phyloP scores from a whole-genome alignment of 2,329 filamentous ascomycete genomes.

The Berkeleyomyces basicola region DNA sequence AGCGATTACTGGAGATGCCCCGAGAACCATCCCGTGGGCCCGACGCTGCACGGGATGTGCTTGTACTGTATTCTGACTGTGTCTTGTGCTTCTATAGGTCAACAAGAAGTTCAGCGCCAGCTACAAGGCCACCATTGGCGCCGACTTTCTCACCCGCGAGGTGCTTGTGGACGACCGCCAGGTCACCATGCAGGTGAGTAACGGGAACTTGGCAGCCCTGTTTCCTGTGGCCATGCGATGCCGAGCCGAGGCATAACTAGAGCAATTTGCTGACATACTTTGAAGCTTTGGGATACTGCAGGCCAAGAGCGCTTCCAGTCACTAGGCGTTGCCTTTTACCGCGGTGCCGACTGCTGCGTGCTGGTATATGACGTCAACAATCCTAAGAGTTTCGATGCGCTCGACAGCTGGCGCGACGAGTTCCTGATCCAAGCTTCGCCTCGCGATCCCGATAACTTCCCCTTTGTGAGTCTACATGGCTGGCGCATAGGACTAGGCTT shows the following conservation, averaged over 20 bases:
- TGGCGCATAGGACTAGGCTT: neutral
- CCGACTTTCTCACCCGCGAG: conserved; percentile 96
- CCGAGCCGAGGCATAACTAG: neutral
- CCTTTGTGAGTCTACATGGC: conserved; percentile 52
- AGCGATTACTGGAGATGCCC: neutral
- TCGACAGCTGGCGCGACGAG: conserved; percentile 97
- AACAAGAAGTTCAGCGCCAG: conserved; percentile 99
- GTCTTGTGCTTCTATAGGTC: conserved; percentile 43
- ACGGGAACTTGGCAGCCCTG: neutral
- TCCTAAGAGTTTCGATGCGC: conserved; percentile 94
- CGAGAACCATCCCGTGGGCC: neutral
- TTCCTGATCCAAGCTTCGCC: conserved; percentile 96
- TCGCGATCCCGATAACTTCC: conserved; percentile 91
- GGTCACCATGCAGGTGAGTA: conserved; percentile 82
- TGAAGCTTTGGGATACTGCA: conserved; percentile 88
- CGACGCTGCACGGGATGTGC: neutral
- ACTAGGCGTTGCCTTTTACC: conserved; percentile 91
- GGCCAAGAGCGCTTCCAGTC: conserved; percentile 97
- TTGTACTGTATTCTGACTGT: neutral
- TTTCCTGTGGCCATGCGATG: neutral
- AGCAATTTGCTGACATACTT: conserved; percentile 13
- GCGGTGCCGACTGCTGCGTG: conserved; percentile 93
- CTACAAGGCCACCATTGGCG: conserved; percentile 98
- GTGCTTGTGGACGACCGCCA: conserved; percentile 92
- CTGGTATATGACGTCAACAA: conserved; percentile 98